Conservation (phyloP, 2,329 filamentous ascomycete species). For the Nothomitra cinnamomea region DNA sequence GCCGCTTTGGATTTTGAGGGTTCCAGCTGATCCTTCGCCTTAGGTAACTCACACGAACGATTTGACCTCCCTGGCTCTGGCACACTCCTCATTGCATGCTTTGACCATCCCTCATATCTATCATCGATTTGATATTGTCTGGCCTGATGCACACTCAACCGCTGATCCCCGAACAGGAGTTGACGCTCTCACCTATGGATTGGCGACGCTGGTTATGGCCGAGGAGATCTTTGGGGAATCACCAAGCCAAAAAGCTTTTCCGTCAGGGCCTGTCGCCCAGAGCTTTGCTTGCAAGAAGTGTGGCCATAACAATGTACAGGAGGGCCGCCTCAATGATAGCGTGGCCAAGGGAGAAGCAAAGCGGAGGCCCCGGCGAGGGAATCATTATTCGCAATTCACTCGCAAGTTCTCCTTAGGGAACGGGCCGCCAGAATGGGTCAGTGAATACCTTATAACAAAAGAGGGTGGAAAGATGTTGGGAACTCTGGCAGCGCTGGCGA, state of each 20-base stretch:
- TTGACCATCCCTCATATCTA: constrained; percentile 67
- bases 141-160: constrained; percentile 54
- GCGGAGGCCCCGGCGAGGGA: constrained; percentile 34
- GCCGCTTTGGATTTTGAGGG: constrained; percentile 1
- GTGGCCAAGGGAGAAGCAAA: background rate
- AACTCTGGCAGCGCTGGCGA: constrained; percentile 58
- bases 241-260: constrained; percentile 21
- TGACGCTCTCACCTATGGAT: constrained; percentile 66
- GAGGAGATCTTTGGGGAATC: constrained; percentile 40
- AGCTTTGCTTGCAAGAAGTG: constrained; percentile 1
- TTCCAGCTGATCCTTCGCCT: background rate
- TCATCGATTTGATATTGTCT: constrained; percentile 73
- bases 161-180: constrained; percentile 54
- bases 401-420: constrained; percentile 76
- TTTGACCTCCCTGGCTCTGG: constrained; percentile 58
- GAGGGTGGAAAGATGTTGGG: constrained; percentile 82
- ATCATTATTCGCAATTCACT: constrained; percentile 63
- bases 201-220: constrained; percentile 63
- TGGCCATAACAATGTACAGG: constrained; percentile 9
- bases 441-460: constrained; percentile 67
- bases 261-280: constrained; percentile 10
- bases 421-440: constrained; percentile 59
- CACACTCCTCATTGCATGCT: constrained; percentile 59
- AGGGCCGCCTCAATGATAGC: background rate
- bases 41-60: constrained; percentile 71